Evolutionary conservation across 2,329 filamentous ascomycete genomes (phyloP).

Genomic region (Leptographium wingfieldii): DNA sequence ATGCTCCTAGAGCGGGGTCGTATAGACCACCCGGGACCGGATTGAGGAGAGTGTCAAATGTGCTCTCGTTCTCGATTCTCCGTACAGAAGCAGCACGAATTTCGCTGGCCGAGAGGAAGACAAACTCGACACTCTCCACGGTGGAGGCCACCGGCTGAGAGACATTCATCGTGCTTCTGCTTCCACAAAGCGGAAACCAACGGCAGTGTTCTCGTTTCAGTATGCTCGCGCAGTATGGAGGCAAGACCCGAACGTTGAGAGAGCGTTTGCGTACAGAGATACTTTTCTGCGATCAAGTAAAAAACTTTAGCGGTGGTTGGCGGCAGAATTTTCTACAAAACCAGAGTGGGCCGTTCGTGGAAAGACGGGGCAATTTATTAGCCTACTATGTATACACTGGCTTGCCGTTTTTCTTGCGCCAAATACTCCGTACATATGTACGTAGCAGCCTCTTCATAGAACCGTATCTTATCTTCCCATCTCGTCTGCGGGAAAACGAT

Average conservation of each 20-base stretch:
- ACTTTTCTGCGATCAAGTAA: neutral
- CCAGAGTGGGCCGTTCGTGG: no score
- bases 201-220: neutral
- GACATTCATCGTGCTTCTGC: constrained; percentile 44
- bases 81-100: constrained; percentile 86
- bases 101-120: constrained; percentile 68
- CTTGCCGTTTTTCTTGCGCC: no score
- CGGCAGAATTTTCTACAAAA: constrained; percentile 13
- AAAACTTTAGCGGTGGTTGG: constrained; percentile 14
- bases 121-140: constrained; percentile 82
- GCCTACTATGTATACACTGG: no score
- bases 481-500: no score
- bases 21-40: constrained; percentile 86
- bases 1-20: constrained; percentile 81
- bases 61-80: constrained; percentile 81
- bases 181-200: neutral
- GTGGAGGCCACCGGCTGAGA: constrained; percentile 72
- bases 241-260: neutral
- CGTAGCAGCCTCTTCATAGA: no score
- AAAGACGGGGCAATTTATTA: no score
- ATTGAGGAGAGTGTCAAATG: constrained; percentile 86
- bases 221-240: neutral
- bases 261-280: neutral
- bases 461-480: no score
- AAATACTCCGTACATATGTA: no score